Conservation (phyloP, 2,329 filamentous ascomycete species). For the Aspergillus chevalieri region DNA sequence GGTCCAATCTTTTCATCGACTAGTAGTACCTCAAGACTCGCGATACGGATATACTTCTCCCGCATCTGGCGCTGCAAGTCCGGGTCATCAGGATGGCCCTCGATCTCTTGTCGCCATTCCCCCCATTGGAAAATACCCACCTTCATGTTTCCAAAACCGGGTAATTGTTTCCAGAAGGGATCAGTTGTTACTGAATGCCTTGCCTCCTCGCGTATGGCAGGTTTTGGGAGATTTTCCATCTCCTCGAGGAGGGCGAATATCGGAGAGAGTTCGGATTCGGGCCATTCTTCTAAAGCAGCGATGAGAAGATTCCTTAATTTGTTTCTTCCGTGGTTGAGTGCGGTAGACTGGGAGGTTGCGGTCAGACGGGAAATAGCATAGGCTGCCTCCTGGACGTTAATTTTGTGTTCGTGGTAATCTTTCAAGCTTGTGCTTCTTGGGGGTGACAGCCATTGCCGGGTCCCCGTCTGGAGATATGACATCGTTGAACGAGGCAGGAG, state of each 20-base stretch:
- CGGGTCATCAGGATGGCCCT: neutral
- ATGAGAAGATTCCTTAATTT: neutral
- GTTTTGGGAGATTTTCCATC: neutral
- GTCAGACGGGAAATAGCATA: neutral
- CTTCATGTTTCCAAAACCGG: neutral
- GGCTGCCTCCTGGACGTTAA: neutral
- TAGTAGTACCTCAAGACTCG: neutral
- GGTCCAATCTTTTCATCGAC: neutral
- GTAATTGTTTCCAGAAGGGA: neutral
- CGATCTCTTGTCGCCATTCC: neutral
- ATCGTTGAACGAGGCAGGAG: neutral
- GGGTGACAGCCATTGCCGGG: neutral
- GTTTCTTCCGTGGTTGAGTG: neutral
- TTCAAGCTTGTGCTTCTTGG: neutral
- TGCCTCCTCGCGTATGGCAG: neutral
- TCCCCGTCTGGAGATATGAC: neutral
- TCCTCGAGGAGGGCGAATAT: neutral
- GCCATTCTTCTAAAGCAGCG: neutral
- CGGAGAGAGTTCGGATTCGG: neutral
- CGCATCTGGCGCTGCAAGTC: neutral
- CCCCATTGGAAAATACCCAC: neutral
- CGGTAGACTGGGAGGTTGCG: neutral
- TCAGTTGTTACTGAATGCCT: neutral
- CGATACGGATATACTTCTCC: neutral
- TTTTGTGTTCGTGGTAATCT: neutral